These are phyloP conservation scores for Ascodesmis nigricans DNA, from an alignment of 495 filamentous ascomycete species.

Conservation along the genomic window DNA sequence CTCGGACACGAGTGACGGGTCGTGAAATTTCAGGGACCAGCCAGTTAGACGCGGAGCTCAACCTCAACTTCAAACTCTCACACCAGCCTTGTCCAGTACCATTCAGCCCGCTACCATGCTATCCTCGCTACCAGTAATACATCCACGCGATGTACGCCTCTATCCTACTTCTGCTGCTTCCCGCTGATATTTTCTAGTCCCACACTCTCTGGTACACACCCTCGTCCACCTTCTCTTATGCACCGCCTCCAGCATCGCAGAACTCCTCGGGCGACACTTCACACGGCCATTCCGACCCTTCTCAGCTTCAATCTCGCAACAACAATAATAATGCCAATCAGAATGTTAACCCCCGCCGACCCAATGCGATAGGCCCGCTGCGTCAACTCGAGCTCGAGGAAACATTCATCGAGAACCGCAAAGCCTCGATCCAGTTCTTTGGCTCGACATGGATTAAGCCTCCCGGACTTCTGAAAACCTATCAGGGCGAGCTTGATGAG, in stretches of 20 bases:
- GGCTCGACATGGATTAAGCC: constrained; percentile 62
- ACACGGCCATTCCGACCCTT: constrained; percentile 11
- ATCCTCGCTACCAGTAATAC: constrained; percentile 47
- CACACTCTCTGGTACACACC: constrained; percentile 35
- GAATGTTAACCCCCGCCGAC: constrained; percentile 10
- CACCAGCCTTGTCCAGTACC: too few relatives aligned
- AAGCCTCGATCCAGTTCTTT: constrained; percentile 48
- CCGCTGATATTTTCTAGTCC: constrained; percentile 10
- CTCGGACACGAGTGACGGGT: too few relatives aligned
- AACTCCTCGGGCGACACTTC: too few relatives aligned
- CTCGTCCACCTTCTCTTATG: constrained; percentile 41
- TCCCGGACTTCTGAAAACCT: constrained; percentile 51
- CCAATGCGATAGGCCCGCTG: constrained; percentile 24
- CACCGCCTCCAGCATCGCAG: constrained; percentile 22
- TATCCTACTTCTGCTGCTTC: neutral
- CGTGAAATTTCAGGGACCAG: too few relatives aligned
- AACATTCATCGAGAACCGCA: constrained; percentile 39
- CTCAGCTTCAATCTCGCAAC: constrained; percentile 12
- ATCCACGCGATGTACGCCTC: constrained; percentile 44
- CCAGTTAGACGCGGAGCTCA: too few relatives aligned
- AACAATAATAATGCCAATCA: constrained; percentile 11
- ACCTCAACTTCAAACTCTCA: too few relatives aligned
- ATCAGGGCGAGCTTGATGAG: constrained; percentile 61
- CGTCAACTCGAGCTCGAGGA: constrained; percentile 46
- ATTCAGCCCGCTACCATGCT: constrained; percentile 39